Base-by-base conservation (phyloP, 83 land plant species). In the Thuja plicata region DNA sequence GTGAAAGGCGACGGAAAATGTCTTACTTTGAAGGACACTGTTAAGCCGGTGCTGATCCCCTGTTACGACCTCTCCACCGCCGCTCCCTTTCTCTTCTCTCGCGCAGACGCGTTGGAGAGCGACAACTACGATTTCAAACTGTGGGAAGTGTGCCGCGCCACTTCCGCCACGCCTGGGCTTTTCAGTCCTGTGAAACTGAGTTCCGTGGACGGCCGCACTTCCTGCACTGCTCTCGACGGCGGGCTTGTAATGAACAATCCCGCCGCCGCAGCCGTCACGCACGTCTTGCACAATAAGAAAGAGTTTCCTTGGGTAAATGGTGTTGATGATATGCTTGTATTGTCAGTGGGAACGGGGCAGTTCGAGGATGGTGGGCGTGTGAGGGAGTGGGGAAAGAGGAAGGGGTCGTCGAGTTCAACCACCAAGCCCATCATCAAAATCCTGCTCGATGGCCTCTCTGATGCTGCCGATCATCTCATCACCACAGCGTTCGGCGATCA, bases 191-290 rank as follows among this genome's bases (percentile, higher is more conserved):
- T 91, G 17, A 8, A 77, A 34, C 57, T 98, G 40, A 34, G 91
- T 21, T 98, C 99, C n/a, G 91, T 93, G 13, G 97, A 97, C 90
- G 96, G 97, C 24, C 92, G 89, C 83, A 97, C 98, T 48, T 21
- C 92, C 19, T 94, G 96, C 92, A 79, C 93, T 37, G 98, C 96
- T 52, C 87, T 96, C 10, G 99, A 98, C 91, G 99, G 97, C 24
- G 97, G 98, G 0, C 89, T 97, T 3, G 99, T 97, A 16, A 96
- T 98, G 99, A 95, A 96, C 94, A 97, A 98, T 87, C 98, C 99
- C 5, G 88, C 99, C 3, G 95, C 96, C 32, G 96, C 97, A 2
- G 99, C 99, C 87, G 92, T 98, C 84, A 96, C 99, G 37, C 98
- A 97, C 87, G 99, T 94, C 11, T 90, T 98, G 52, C 98, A 97